A percentile compares a stretch with the other conserved stretches of the same genome.
phyloP scores from a whole-genome alignment of 148 eudicot genomes.

The Gaultheria prostrata region DNA sequence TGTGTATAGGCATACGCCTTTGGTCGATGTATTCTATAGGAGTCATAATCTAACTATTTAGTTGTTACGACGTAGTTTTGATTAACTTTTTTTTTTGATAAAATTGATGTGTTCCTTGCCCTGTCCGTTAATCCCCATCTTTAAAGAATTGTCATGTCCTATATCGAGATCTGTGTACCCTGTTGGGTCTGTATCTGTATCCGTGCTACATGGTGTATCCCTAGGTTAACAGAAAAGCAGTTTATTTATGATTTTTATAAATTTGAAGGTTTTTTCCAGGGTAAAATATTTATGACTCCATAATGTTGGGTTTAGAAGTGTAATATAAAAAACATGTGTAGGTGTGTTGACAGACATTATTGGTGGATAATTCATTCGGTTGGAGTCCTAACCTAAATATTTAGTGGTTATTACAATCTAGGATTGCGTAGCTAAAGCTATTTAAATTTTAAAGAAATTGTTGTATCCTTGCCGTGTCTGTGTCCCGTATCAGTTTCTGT shows the following conservation, averaged over 20 bases:
- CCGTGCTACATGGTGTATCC: neutral
- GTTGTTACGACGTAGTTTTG: neutral
- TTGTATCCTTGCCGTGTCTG: neutral
- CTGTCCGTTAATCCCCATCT: neutral
- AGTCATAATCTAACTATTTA: neutral
- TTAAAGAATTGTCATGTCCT: neutral
- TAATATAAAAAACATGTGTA: neutral
- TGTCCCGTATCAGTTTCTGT: neutral
- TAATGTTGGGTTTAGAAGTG: neutral
- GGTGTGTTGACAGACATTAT: neutral
- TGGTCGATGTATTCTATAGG: neutral
- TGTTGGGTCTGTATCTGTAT: neutral
- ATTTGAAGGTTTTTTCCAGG: neutral
- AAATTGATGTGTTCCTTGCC: neutral
- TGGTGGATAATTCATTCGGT: neutral
- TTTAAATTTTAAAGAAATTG: neutral
- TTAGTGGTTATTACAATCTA: neutral
- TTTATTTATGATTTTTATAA: neutral
- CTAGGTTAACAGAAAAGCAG: neutral
- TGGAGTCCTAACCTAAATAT: neutral
- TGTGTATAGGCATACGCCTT: neutral
- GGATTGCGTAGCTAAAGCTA: neutral
- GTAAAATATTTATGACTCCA: neutral
- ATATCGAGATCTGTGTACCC: neutral
- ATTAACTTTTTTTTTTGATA: neutral